Evolutionary conservation across 2,329 filamentous ascomycete species (phyloP), one percentile per base, ranked within the genome.

Genomic region (Verticillium dahliae): DNA sequence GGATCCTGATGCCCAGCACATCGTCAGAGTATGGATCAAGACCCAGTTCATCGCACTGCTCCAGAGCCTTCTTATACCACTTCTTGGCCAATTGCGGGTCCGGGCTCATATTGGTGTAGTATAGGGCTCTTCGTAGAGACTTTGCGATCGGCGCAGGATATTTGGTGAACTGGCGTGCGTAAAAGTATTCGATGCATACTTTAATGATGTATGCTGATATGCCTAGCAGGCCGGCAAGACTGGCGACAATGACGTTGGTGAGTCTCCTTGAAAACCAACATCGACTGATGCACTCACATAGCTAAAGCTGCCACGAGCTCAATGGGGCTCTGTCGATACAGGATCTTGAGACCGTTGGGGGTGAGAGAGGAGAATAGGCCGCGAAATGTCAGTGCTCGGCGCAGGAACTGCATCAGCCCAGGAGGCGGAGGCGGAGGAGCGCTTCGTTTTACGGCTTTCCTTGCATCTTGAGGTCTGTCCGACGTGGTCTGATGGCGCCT

Each of bases 21-120:
- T 97, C 93, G 68, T 97, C 90, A 4, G 90, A 93, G 72, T 93
- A 96, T 0, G 91, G 91, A 71, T 98, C 92, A 78, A 99, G 85
- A 0, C 87, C 86, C 58, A 90, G 71, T 69, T 91, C 87, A 58
- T 87, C 79, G 62, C 92, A 92, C 59, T 89, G 82, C 65, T 87
- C 81, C 62, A 98, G 80, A 3, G 93, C 92, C 66, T 90, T 84
- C 69, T 88, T 88, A 73, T 97, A 98, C 73, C 91, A 91, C 67
- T 91, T 90, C 62, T 96, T 80, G 1, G 94, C 93, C 60, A 90
- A 82, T 62, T 89, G 83, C 2, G 91, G 86, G 62, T 96, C 89
- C 4, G 90, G 83, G 45, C 85, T 81, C 65, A 89, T 85, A 69
- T 95, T 93, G 66, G 88, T 91, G 75, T 91, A 96, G 77, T 94